Base-by-base conservation (phyloP, 2,329 filamentous ascomycete species). In the Hypomyces rosellus region DNA sequence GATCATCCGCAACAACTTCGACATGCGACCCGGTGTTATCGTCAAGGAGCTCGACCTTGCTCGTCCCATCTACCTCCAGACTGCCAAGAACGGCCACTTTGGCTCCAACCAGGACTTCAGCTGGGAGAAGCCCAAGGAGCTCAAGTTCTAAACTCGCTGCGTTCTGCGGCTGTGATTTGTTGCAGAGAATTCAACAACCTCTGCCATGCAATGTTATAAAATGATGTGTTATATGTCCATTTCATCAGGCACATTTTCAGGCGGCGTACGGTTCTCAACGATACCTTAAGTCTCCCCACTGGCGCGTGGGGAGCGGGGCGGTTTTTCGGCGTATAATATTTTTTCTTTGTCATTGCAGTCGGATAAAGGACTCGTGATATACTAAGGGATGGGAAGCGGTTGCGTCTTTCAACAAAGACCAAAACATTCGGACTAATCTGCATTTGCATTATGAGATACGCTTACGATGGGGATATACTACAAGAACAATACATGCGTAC, bases 21-120 rank as follows among this genome's bases (percentile, higher is more conserved):
- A 99, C 77, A 84, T 99, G 73, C 85, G 93, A 67, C 93, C 93
- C 52, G 93, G 93, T 85, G 90, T 96, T 72, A 97, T 99, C 66
- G 93, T 97, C 75, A 89, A 89, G 78, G 91, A 96, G 77, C 87
- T 99, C 60, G 86, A 93, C 76, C 82, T 99, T 60, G 86, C 84
- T 73, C 89, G 90, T 75, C 93, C 93, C 69, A 96, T 97, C 80
- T 99, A 99, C 86, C 84, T 84, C 82, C 82, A 92, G 80, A 99
- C 93, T 52, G 93, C 93, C 76, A 96, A 96, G 88, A 97, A 97
- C 78, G 93, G 93, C 65, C 93, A 99, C 84, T 99, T 99, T 76
- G 80, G 80, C 61, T 95, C 90, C 75, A 93, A 96, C 88, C 93
- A 96, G 83, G 78, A 73, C 73, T 99, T 99, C 83, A 84, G 78